Base-by-base conservation (phyloP, 768 basidiomycete species). In the Rhodotorula taiwanensis region DNA sequence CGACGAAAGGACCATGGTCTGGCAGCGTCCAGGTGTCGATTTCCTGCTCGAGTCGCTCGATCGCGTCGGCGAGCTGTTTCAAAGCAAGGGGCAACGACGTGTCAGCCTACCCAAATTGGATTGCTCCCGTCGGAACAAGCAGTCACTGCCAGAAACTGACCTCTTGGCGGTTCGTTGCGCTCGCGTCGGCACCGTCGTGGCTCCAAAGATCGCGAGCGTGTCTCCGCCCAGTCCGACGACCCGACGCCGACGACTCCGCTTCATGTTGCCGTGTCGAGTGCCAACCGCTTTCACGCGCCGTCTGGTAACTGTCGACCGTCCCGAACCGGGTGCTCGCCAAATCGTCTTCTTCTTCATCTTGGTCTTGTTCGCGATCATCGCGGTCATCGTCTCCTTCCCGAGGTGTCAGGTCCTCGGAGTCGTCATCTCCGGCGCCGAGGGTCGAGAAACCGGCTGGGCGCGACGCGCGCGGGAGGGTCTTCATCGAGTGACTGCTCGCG, bases 401-500 rank as follows among this genome's bases (percentile, higher is more conserved):
- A 20, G 42, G n/a, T n/a, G n/a, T n/a, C n/a, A n/a, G n/a, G n/a
- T n/a, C 21, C 9, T 31, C 56, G 34, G 30, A 31, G 23, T 11
- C 28, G 9, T 2, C 31, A 9, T 28, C 44, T 45, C 25, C 18
- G 36, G 18, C 5, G n/a, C 41, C 33, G 6, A 20, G 9, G 15
- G 47, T 25, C 44, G n/a, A 45, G 44, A 11, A 41, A 34, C n/a
- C 23, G 16, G 25, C 21, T 4, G 14, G 28, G 1, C 28, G 31
- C 3, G 44, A 45, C 9, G 50, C 33, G 0, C 58, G 42, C 7
- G 58, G 57, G 16, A 65, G 20, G 20, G 63, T 65, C 34, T 39
- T n/a, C 58, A 65, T 55, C 39, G 58, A 60, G 36, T 65, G 63
- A 36, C 58, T 56, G 31, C 58, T 65, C 44, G 54, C 27, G 16